A percentile compares a stretch with the other conserved stretches of the same genome.
These are phyloP conservation scores for Carallia pectinifolia DNA, from an alignment of 345 rosid species.

Conservation along the genomic window DNA sequence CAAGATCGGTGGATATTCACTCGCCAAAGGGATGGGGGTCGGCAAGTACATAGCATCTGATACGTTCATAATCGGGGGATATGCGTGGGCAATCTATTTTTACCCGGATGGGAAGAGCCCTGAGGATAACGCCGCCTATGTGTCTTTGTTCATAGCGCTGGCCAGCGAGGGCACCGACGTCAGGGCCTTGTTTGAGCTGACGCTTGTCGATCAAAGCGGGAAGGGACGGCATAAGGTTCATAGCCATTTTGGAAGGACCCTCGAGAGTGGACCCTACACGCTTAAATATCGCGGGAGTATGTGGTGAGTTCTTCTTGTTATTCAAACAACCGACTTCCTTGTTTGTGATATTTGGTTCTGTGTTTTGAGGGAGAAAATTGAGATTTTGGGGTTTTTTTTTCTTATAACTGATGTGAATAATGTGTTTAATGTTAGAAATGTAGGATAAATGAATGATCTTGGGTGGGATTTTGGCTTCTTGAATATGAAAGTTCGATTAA, in stretches of 20 bases:
- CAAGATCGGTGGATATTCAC: slow-evolving; percentile 59
- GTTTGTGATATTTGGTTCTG: background rate
- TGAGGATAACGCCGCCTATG: slow-evolving; percentile 56
- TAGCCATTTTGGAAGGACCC: slow-evolving; percentile 65
- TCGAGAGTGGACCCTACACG: slow-evolving; percentile 59
- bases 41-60: slow-evolving; percentile 62
- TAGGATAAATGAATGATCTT: too few relatives aligned
- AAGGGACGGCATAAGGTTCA: slow-evolving; percentile 62
- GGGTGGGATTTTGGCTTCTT: too few relatives aligned
- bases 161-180: slow-evolving; percentile 65
- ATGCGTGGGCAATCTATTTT: slow-evolving; percentile 60
- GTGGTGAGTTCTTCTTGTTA: slow-evolving; percentile 43
- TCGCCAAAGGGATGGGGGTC: slow-evolving; percentile 56
- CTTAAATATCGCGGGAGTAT: slow-evolving; percentile 68
- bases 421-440: too few relatives aligned
- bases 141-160: slow-evolving; percentile 58
- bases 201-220: slow-evolving; percentile 66
- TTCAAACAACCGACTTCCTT: background rate
- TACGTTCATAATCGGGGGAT: slow-evolving; percentile 58
- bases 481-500: too few relatives aligned
- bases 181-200: slow-evolving; percentile 63
- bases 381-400: too few relatives aligned
- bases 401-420: too few relatives aligned
- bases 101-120: slow-evolving; percentile 67
- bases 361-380: background rate